Conservation (phyloP, 495 filamentous ascomycete genomes). For the Cercophora scortea region DNA sequence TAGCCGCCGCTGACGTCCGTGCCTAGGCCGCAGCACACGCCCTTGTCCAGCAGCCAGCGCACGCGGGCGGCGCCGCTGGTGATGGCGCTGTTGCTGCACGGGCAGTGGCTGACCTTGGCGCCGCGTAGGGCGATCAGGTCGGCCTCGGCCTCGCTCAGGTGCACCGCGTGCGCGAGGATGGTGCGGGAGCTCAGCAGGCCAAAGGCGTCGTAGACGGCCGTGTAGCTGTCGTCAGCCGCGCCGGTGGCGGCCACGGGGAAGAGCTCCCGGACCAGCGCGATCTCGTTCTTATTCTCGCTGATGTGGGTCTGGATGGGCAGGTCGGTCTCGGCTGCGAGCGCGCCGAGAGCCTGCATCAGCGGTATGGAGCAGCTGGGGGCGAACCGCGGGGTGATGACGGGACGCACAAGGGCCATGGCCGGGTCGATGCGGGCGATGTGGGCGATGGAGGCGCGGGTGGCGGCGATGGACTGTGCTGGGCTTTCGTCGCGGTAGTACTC, state of each 20-base stretch:
- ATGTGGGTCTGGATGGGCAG: slow-evolving; percentile 87
- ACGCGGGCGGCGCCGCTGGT: slow-evolving; percentile 68
- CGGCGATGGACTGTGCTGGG: slow-evolving; percentile 44
- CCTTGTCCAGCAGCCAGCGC: slow-evolving; percentile 60
- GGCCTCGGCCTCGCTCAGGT: slow-evolving; percentile 59
- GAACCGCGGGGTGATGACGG: slow-evolving; percentile 88
- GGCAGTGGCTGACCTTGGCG: slow-evolving; percentile 75
- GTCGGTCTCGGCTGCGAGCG: slow-evolving; percentile 46
- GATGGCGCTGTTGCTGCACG: slow-evolving; percentile 72
- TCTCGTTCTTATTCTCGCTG: slow-evolving; percentile 71
- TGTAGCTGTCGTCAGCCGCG: slow-evolving; percentile 47
- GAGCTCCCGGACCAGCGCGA: slow-evolving; percentile 56
- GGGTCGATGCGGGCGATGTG: slow-evolving; percentile 66
- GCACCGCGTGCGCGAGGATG: slow-evolving; percentile 80
- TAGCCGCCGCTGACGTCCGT: slow-evolving; percentile 90
- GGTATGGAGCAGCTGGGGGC: slow-evolving; percentile 63
- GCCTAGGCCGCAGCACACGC: slow-evolving; percentile 73
- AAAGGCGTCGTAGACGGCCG: slow-evolving; percentile 67
- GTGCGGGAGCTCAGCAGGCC: slow-evolving; percentile 64
- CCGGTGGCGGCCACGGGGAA: slow-evolving; percentile 47
- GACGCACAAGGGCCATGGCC: slow-evolving; percentile 47
- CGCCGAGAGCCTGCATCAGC: slow-evolving; percentile 54
- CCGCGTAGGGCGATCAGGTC: slow-evolving; percentile 50
- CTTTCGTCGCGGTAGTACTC: slow-evolving; percentile 66
- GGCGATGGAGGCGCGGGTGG: slow-evolving; percentile 53